These are phyloP conservation scores for Ophiostoma triangulosporum DNA, from an alignment of 2,329 filamentous ascomycete genomes.

Conservation along the genomic window DNA sequence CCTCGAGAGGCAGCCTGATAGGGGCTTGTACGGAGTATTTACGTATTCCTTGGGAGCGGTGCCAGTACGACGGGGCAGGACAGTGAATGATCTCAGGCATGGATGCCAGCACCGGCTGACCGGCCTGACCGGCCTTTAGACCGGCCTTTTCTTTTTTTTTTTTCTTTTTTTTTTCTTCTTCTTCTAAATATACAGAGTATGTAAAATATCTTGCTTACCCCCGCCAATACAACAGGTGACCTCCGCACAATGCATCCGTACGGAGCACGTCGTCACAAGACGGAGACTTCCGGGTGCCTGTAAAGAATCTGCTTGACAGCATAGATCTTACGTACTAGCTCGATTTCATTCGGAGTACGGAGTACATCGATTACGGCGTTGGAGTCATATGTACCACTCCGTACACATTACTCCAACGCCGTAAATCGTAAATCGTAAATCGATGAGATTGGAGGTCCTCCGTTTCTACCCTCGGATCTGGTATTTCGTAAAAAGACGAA, in stretches of 20 bases:
- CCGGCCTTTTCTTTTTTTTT: neutral
- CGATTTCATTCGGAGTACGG: neutral
- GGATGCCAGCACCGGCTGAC: no score
- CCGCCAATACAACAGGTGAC: constrained; percentile 1
- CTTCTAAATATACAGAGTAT: neutral
- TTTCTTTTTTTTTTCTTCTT: neutral
- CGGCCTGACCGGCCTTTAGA: neutral
- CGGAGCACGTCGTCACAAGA: neutral
- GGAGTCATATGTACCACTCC: neutral
- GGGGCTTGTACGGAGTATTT: no score
- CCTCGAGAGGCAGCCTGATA: no score
- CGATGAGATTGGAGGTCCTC: no score
- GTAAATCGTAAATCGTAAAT: no score
- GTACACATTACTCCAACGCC: no score
- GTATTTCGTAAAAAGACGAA: no score
- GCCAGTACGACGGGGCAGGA: no score
- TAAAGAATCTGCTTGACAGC: neutral
- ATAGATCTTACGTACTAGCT: neutral
- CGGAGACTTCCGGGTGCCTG: neutral
- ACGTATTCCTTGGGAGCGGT: no score
- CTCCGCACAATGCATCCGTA: neutral
- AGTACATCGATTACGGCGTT: no score
- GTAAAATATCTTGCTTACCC: neutral
- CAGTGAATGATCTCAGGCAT: no score
- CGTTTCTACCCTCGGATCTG: no score